Evolutionary conservation across 2,329 filamentous ascomycete species (phyloP).

Genomic region (Rutstroemia sp.): DNA sequence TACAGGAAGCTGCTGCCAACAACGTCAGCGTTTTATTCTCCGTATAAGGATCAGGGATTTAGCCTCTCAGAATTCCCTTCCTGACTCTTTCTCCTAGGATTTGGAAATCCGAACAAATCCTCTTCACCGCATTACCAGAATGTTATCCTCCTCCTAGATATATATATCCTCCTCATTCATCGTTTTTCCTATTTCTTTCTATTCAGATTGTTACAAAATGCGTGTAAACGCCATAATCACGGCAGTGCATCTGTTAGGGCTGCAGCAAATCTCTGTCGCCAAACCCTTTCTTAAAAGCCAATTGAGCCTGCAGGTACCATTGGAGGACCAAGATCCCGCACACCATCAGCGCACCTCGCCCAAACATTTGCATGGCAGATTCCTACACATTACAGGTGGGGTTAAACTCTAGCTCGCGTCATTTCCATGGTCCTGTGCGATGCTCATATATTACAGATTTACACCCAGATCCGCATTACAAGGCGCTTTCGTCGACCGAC

Average conservation of each 20-base stretch:
- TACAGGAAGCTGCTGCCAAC: too few species aligned
- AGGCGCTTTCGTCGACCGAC: conserved; percentile 64
- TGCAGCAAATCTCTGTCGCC: conserved; percentile 12
- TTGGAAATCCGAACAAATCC: too few species aligned
- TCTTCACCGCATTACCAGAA: neutral
- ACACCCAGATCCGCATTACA: conserved; percentile 86
- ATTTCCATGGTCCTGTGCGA: conserved; percentile 8
- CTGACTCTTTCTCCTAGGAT: neutral
- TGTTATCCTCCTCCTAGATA: conserved; percentile 1
- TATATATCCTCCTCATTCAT: neutral
- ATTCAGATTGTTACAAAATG: conserved; percentile 14
- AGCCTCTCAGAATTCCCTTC: neutral
- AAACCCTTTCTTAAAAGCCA: conserved; percentile 18
- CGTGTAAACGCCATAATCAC: conserved; percentile 15
- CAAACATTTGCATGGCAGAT: conserved; percentile 58
- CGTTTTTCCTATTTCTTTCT: neutral
- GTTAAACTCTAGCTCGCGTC: conserved; percentile 2
- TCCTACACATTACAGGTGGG: conserved; percentile 83
- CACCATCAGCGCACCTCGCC: conserved; percentile 14
- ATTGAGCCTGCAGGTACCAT: conserved; percentile 22
- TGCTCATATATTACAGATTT: conserved; percentile 55
- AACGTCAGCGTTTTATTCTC: too few species aligned
- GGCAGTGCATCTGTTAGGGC: conserved; percentile 20
- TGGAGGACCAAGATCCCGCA: conserved; percentile 21
- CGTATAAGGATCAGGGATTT: neutral